Percentiles rank a stretch among this genome's conserved stretches.
Conservation (phyloP, 2,329 filamentous ascomycete genomes). For the Apiospora hydei region DNA sequence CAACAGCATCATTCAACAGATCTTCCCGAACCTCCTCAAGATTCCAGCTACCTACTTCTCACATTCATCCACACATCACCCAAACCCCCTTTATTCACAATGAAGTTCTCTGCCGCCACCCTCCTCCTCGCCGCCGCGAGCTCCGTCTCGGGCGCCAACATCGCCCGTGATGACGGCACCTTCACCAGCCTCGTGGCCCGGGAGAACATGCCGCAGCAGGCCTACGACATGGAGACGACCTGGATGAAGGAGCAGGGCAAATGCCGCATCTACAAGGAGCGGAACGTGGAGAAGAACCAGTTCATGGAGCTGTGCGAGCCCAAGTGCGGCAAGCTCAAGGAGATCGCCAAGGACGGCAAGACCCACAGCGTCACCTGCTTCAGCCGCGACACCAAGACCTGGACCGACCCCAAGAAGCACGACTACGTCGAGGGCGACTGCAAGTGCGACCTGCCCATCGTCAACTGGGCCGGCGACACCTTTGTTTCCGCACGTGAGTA, state of each 20-base stretch:
- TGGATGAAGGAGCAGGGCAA: conserved; percentile 15
- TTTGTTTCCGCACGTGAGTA: conserved; percentile 2
- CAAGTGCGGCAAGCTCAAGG: conserved; percentile 21
- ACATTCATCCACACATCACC: background rate
- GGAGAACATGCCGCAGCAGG: background rate
- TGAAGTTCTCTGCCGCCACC: conserved; percentile 6
- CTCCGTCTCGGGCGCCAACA: background rate
- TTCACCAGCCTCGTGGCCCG: background rate
- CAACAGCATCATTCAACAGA: background rate
- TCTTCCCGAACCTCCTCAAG: background rate
- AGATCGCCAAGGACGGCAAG: conserved; percentile 16
- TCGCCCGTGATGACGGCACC: conserved; percentile 1
- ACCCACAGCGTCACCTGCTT: conserved; percentile 18
- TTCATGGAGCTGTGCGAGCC: conserved; percentile 18
- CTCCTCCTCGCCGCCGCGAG: conserved; percentile 9
- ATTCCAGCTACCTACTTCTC: too few relatives aligned
- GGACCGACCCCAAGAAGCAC: conserved; percentile 19
- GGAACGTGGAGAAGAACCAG: background rate
- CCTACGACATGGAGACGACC: background rate
- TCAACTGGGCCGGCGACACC: conserved; percentile 9
- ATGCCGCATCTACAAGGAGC: conserved; percentile 7
- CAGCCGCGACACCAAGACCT: background rate
- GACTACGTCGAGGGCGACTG: conserved; percentile 12
- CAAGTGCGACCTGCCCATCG: conserved; percentile 2
- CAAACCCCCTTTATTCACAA: background rate